These are phyloP conservation scores for Penicillium angulare DNA, from an alignment of 495 filamentous ascomycete species.

Conservation along the genomic window DNA sequence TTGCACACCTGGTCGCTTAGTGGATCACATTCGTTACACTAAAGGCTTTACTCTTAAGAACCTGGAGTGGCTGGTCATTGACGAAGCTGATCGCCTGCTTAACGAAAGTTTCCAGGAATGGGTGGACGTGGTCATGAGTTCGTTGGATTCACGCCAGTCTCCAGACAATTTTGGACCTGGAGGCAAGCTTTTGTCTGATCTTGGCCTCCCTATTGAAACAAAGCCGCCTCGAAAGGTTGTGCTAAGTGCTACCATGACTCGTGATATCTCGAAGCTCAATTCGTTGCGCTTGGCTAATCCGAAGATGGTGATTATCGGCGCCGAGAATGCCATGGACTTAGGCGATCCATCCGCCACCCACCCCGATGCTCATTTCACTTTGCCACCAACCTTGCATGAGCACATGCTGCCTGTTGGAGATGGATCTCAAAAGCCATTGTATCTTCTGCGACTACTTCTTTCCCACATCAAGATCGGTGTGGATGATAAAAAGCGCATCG, in stretches of 20 bases:
- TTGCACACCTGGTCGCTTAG: constrained; percentile 86
- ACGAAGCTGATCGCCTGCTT: constrained; percentile 91
- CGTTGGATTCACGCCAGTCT: constrained; percentile 50
- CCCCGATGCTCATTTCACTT: constrained; percentile 45
- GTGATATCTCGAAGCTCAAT: constrained; percentile 76
- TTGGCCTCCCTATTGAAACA: constrained; percentile 36
- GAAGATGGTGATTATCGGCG: constrained; percentile 68
- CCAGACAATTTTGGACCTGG: constrained; percentile 51
- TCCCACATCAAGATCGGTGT: constrained; percentile 33
- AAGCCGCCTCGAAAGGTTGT: constrained; percentile 66
- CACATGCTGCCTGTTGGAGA: constrained; percentile 72
- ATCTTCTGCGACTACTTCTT: constrained; percentile 54
- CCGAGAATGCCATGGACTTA: constrained; percentile 41
- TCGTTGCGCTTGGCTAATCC: constrained; percentile 71
- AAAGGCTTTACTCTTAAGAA: constrained; percentile 77
- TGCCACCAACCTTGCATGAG: constrained; percentile 72
- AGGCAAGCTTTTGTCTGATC: constrained; percentile 35
- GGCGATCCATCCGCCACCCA: constrained; percentile 20
- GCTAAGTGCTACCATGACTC: constrained; percentile 91
- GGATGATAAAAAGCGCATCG: constrained; percentile 1
- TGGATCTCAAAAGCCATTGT: constrained; percentile 78
- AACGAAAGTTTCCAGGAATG: constrained; percentile 93
- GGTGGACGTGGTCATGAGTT: constrained; percentile 69
- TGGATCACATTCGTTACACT: constrained; percentile 87
- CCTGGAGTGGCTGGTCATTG: constrained; percentile 86